A percentile compares a stretch with the other conserved stretches of the same genome.
Conservation (phyloP, 2,329 filamentous ascomycete species). For the Aureobasidium zeae region DNA sequence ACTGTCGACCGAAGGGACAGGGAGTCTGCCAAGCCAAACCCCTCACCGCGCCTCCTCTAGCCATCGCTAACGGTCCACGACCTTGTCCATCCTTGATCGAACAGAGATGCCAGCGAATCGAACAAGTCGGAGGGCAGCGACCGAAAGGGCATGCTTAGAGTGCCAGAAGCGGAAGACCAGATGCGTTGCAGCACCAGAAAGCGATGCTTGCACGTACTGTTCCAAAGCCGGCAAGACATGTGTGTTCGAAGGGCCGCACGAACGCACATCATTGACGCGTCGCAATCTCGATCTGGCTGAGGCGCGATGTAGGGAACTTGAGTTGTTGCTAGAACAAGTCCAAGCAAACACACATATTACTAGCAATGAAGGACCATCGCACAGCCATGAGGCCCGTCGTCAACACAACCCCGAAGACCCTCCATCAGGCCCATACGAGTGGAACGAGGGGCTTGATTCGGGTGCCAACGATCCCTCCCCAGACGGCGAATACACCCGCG, state of each 20-base stretch:
- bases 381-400: background rate
- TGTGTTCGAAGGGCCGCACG: slow-evolving; percentile 28
- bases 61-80: background rate
- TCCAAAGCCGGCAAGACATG: slow-evolving; percentile 26
- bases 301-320: slow-evolving; percentile 24
- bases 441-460: slow-evolving; percentile 5
- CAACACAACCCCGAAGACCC: slow-evolving; percentile 5
- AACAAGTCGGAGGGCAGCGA: background rate
- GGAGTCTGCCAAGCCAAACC: no score
- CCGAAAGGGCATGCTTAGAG: slow-evolving; percentile 16
- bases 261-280: slow-evolving; percentile 31
- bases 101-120: slow-evolving; percentile 3
- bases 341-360: background rate
- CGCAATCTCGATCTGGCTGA: slow-evolving; percentile 30
- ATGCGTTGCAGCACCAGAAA: slow-evolving; percentile 23
- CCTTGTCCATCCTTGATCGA: background rate
- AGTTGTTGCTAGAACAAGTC: slow-evolving; percentile 20
- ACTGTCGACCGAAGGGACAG: no score
- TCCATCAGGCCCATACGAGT: slow-evolving; percentile 8
- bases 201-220: slow-evolving; percentile 29
- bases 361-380: background rate
- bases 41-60: background rate
- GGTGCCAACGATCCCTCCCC: background rate
- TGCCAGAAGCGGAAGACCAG: slow-evolving; percentile 18
- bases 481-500: slow-evolving; percentile 5